Evolutionary conservation across 129 eudicot species (phyloP).

Genomic region (sunflower (Helianthus annuus)): DNA sequence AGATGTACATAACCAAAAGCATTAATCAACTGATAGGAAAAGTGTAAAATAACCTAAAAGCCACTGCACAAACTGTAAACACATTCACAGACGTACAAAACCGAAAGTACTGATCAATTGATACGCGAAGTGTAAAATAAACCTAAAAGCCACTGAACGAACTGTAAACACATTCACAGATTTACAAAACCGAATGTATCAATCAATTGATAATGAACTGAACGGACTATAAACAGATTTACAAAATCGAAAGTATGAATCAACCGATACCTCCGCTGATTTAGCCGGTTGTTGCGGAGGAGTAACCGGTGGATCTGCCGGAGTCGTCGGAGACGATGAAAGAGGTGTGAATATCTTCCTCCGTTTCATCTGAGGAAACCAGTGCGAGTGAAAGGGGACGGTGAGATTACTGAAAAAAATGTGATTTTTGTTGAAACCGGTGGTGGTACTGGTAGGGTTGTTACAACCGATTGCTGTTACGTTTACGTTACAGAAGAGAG

Average conservation of each 20-base stretch:
- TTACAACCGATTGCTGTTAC: neutral
- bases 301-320: conserved; percentile 17
- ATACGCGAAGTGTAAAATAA: neutral
- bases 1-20: neutral
- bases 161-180: conserved; percentile 8
- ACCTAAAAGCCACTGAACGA: neutral
- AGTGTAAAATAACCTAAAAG: too few species aligned
- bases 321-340: conserved; percentile 25
- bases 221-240: too few species aligned
- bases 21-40: too few species aligned
- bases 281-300: conserved; percentile 17
- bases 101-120: too few species aligned
- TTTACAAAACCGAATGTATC: neutral
- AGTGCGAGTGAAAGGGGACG: conserved; percentile 5
- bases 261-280: conserved; percentile 25
- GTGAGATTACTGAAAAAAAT: conserved; percentile 2
- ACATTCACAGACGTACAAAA: too few species aligned
- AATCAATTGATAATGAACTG: too few species aligned
- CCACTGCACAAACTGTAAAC: neutral
- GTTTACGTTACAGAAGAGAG: conserved; percentile 15
- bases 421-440: conserved; percentile 8
- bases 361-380: conserved; percentile 15
- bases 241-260: neutral
- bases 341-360: conserved; percentile 17
- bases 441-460: conserved; percentile 4